These are phyloP conservation scores for Lodderomyces margitis DNA, from an alignment of 1,139 yeast genomes.

Conservation along the genomic window DNA sequence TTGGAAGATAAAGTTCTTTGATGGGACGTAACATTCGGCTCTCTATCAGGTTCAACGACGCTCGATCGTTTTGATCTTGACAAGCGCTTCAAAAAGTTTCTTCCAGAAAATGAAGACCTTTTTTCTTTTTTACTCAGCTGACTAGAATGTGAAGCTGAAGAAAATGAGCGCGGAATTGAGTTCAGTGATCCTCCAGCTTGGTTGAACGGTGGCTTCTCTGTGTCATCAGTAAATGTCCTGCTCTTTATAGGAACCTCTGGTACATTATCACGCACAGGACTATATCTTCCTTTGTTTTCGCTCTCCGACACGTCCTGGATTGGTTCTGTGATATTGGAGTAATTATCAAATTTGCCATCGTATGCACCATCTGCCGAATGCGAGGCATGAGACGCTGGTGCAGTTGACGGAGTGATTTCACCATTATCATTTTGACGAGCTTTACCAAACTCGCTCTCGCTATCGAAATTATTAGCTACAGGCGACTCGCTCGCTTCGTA, in stretches of 20 bases:
- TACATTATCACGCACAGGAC: background rate
- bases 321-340: slow-evolving; percentile 9
- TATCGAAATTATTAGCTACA: slow-evolving; percentile 8
- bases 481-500: slow-evolving; percentile 4
- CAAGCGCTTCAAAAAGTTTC: slow-evolving; percentile 34
- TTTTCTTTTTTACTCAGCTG: slow-evolving; percentile 13
- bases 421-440: slow-evolving; percentile 2
- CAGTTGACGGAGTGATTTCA: slow-evolving; percentile 22
- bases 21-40: background rate
- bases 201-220: background rate
- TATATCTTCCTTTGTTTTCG: slow-evolving; percentile 4
- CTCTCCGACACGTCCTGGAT: slow-evolving; percentile 10
- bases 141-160: slow-evolving; percentile 6
- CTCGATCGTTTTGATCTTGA: slow-evolving; percentile 27
- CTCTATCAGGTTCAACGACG: slow-evolving; percentile 15
- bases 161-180: background rate
- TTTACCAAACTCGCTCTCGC: slow-evolving; percentile 9
- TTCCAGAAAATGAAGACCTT: slow-evolving; percentile 27
- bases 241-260: background rate
- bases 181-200: slow-evolving; percentile 1
- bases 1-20: slow-evolving; percentile 8
- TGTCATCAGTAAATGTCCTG: background rate
- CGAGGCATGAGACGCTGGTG: slow-evolving; percentile 23
- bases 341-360: slow-evolving; percentile 5
- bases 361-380: slow-evolving; percentile 8